phyloP scores from a whole-genome alignment of 257 asterid species.

The Asclepias syriaca region DNA sequence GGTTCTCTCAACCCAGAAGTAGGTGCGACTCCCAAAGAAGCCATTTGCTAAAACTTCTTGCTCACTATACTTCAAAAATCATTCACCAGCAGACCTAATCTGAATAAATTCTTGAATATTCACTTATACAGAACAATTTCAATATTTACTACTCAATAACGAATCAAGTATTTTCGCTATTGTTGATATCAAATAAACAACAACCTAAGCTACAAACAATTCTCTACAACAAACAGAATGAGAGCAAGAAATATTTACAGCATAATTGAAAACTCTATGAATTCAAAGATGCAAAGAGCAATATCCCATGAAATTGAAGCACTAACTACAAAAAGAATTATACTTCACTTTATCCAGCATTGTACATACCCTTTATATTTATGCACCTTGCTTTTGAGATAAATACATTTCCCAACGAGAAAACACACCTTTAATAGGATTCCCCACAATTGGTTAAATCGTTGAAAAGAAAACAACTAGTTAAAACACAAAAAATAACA shows the following conservation, averaged over 20 bases:
- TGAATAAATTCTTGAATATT: constrained; percentile 1
- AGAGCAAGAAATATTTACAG: neutral
- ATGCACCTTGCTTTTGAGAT: neutral
- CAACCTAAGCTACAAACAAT: neutral
- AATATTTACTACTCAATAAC: neutral
- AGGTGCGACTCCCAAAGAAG: constrained; percentile 45
- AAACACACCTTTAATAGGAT: too few species aligned
- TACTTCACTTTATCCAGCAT: too few species aligned
- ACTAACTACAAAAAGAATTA: neutral
- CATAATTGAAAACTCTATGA: neutral
- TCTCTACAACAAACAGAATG: neutral
- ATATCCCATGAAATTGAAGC: neutral
- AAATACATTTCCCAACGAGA: neutral
- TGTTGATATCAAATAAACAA: neutral
- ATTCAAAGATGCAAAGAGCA: neutral
- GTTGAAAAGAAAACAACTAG: too few species aligned
- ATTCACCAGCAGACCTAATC: constrained; percentile 39
- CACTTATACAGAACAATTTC: neutral
- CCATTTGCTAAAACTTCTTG: constrained; percentile 48
- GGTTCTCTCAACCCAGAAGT: constrained; percentile 29
- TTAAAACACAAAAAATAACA: too few species aligned
- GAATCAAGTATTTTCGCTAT: neutral
- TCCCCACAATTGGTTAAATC: too few species aligned
- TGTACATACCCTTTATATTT: neutral
- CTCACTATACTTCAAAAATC: constrained; percentile 42